Percentiles rank a stretch among this genome's conserved stretches.
Evolutionary conservation across 2,329 filamentous ascomycete genomes (phyloP).

Genomic region (Dothistroma septosporum): DNA sequence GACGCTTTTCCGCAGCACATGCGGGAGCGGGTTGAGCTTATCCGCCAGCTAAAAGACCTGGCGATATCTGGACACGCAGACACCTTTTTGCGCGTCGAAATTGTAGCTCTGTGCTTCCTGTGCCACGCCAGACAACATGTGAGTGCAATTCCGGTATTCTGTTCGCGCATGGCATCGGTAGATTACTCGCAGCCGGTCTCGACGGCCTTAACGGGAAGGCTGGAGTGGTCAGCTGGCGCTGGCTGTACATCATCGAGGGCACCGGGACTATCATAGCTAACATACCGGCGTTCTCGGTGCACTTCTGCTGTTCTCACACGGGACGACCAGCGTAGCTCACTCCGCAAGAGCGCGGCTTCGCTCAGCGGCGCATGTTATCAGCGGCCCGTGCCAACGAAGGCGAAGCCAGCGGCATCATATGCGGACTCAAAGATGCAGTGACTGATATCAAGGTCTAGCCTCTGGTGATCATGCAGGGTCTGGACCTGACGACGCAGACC

Average conservation of each 20-base stretch:
- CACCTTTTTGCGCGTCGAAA: not conserved
- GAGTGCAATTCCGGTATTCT: slow-evolving; percentile 27
- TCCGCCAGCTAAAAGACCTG: not conserved
- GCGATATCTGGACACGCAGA: too few species aligned
- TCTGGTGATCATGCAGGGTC: slow-evolving; percentile 1
- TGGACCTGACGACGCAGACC: slow-evolving; percentile 4
- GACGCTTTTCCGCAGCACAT: not conserved
- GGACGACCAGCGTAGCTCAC: slow-evolving; percentile 2
- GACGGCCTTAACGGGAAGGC: slow-evolving; percentile 4
- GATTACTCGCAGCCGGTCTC: slow-evolving; percentile 13
- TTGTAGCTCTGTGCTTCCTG: not conserved
- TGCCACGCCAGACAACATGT: not conserved
- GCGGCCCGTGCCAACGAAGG: slow-evolving; percentile 4
- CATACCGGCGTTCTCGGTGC: slow-evolving; percentile 5
- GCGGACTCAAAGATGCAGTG: slow-evolving; percentile 3
- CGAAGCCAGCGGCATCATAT: not conserved
- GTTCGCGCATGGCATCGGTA: slow-evolving; percentile 15
- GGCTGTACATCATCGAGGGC: slow-evolving; percentile 10
- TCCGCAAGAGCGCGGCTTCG: slow-evolving; percentile 5
- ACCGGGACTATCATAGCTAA: slow-evolving; percentile 2
- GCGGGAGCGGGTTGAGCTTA: not conserved
- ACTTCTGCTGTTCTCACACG: slow-evolving; percentile 2
- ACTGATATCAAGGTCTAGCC: slow-evolving; percentile 4
- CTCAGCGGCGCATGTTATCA: slow-evolving; percentile 3
- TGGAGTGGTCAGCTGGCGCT: slow-evolving; percentile 7